phyloP scores from a whole-genome alignment of 345 rosid species.

The Rhodamnia argentea region DNA sequence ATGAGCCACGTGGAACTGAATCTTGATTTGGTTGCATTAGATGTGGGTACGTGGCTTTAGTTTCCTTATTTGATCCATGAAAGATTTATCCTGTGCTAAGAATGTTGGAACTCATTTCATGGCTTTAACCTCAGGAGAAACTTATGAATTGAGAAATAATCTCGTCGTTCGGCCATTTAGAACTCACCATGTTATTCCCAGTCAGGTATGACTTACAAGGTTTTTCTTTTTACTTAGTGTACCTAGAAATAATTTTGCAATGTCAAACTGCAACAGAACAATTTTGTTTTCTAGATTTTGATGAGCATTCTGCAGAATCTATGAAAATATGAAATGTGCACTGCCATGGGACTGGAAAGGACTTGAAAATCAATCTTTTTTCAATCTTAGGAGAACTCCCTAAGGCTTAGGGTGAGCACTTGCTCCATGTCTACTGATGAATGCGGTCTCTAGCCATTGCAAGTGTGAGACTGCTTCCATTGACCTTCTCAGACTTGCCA shows the following conservation, averaged over 20 bases:
- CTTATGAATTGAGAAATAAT: constrained; percentile 77
- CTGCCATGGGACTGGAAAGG: background rate
- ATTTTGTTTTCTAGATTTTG: background rate
- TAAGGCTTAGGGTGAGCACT: background rate
- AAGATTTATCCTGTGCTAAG: background rate
- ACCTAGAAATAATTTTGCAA: background rate
- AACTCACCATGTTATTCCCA: constrained; percentile 85
- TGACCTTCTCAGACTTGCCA: background rate
- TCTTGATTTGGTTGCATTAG: constrained; percentile 63
- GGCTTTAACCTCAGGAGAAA: constrained; percentile 55
- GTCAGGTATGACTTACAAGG: constrained; percentile 45
- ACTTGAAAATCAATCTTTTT: background rate
- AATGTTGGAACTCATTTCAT: background rate
- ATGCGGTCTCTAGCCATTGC: background rate
- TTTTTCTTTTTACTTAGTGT: background rate
- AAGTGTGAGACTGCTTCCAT: background rate
- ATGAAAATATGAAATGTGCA: background rate
- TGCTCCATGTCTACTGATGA: background rate
- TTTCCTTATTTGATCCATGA: background rate
- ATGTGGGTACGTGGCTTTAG: constrained; percentile 44
- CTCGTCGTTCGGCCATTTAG: constrained; percentile 78
- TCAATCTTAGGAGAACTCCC: background rate
- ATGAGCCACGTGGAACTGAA: constrained; percentile 89
- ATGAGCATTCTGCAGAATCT: background rate
- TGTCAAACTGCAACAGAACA: background rate